These are phyloP conservation scores for Pichia thaimueangensis DNA, from an alignment of 805 yeast genomes.

Conservation along the genomic window DNA sequence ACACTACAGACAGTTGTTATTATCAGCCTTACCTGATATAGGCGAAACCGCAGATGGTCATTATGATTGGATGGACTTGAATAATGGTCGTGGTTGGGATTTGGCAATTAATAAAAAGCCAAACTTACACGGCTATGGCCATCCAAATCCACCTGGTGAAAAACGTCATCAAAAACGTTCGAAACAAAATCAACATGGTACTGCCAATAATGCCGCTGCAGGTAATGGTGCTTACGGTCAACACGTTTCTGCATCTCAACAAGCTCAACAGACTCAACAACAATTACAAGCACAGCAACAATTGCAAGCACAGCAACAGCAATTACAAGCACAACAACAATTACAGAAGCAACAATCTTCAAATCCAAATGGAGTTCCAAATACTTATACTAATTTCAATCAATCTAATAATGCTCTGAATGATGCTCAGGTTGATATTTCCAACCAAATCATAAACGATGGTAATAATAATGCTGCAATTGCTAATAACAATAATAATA, in stretches of 20 bases:
- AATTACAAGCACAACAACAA: constrained; percentile 30
- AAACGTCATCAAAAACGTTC: constrained; percentile 37
- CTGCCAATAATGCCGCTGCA: constrained; percentile 14
- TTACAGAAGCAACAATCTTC: constrained; percentile 13
- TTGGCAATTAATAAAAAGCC: constrained; percentile 83
- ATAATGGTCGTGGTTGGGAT: constrained; percentile 96
- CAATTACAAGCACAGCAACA: constrained; percentile 13
- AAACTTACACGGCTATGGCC: constrained; percentile 92
- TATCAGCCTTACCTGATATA: constrained; percentile 67
- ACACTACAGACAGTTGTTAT: constrained; percentile 69
- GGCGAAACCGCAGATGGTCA: constrained; percentile 76
- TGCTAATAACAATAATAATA: constrained; percentile 1
- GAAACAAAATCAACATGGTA: constrained; percentile 25
- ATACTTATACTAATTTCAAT: not conserved
- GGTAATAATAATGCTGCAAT: not conserved
- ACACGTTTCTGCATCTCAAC: constrained; percentile 3
- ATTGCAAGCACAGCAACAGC: constrained; percentile 27
- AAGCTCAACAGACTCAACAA: constrained; percentile 5
- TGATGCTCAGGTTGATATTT: constrained; percentile 2
- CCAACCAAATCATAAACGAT: not conserved
- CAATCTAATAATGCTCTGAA: constrained; percentile 15
- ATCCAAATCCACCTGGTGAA: constrained; percentile 76
- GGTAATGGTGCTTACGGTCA: constrained; percentile 2
- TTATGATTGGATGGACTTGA: constrained; percentile 96
- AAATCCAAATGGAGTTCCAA: constrained; percentile 11